Conservation (phyloP, 768 basidiomycete genomes). For the Termitomyces sp. region DNA sequence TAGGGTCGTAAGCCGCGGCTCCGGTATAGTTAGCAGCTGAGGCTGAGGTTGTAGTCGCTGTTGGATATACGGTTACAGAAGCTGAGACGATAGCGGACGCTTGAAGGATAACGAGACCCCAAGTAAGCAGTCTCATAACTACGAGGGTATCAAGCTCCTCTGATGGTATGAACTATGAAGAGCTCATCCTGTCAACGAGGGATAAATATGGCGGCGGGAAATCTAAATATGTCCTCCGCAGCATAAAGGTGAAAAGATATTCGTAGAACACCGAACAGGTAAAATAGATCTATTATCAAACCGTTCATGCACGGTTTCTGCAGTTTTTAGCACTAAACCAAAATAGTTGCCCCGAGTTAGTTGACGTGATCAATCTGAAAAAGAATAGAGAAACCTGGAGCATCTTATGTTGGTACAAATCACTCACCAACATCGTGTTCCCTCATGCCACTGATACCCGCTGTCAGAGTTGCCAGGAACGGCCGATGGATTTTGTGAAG, state of each 20-base stretch:
- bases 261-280: neutral
- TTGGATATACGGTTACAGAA: conserved; percentile 28
- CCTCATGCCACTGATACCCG: neutral
- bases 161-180: neutral
- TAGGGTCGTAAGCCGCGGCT: conserved; percentile 48
- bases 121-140: neutral
- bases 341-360: neutral
- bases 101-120: conserved; percentile 7
- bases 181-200: neutral
- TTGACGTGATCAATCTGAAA: neutral
- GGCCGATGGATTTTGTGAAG: too few species aligned
- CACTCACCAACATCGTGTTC: neutral
- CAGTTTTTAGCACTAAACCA: neutral
- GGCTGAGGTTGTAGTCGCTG: conserved; percentile 18
- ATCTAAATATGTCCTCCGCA: neutral
- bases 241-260: neutral
- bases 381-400: neutral
- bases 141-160: neutral
- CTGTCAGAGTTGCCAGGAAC: neutral
- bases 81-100: conserved; percentile 10
- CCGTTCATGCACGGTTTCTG: neutral
- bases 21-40: conserved; percentile 42
- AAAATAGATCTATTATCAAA: neutral
- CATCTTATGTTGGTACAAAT: neutral
- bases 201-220: neutral